Base-by-base conservation (phyloP, 2,329 filamentous ascomycete genomes). In the Penicillium sp. region DNA sequence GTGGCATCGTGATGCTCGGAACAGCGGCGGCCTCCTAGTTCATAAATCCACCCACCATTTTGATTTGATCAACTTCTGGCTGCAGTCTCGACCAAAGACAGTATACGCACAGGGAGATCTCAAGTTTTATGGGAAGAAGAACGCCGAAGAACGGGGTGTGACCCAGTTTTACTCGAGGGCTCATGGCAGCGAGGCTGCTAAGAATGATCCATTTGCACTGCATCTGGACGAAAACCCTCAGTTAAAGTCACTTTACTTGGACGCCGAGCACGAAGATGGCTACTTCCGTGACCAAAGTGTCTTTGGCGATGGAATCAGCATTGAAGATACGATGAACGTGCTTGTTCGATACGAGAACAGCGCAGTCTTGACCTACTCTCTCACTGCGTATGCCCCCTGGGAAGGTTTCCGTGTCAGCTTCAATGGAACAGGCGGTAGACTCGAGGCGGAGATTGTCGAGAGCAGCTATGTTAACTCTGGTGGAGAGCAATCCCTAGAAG, bases 11-110 rank as follows among this genome's bases (percentile, higher is more conserved):
- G 82, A 86, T 66, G 83, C 82, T 72, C 75, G 77, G 26, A 86
- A 86, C 69, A 82, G 79, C 55, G 84, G 84, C 13, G 83, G 83
- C 1, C 70, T 86, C 34, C 71, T 85, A 3, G 82, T 86, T 29
- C 84, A 86, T 69, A 86, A 86, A 67, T 82, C 81, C 22, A 86
- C 82, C 5, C 84, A 86, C 58, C 84, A 86, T 65, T 86, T 86
- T 61, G 84, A 86, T 64, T 77, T 86, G 9, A 78, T 86, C 53
- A 84, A 86, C 63, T 86, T 85, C 65, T 86, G 84, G 84, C 76
- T 86, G 39, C 76, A 78, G 45, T 84, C 79, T 1, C 71, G 77
- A 7, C 84, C 84, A 0, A 71, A 77, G 46, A 82, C 81, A 0
- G 84, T 86, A 0, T 83, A 83, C 59, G 82, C 82, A 0, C 78